Conservation (phyloP, 2,329 filamentous ascomycete genomes). For the Parafenestella ontariensis region DNA sequence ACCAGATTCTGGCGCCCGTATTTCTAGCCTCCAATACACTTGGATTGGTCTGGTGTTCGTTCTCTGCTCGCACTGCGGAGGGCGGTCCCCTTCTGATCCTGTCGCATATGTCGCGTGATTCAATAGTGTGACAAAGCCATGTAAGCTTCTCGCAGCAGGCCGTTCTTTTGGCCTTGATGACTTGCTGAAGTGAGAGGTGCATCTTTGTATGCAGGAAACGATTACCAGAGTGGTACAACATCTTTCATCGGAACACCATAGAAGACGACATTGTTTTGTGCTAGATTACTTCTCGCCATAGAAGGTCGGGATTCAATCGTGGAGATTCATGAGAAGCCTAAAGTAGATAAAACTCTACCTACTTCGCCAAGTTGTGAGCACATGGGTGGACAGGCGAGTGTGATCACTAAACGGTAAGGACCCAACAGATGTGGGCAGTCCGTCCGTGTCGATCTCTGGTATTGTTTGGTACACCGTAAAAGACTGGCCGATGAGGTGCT, state of each 20-base stretch:
- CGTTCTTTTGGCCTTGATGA: neutral
- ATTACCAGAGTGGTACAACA: neutral
- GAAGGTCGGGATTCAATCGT: neutral
- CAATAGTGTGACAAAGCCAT: constrained; percentile 5
- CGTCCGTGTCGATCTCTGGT: neutral
- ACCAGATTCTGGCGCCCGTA: too few relatives aligned
- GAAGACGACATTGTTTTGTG: neutral
- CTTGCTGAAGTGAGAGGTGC: neutral
- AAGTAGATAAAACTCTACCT: constrained; percentile 14
- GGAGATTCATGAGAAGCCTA: constrained; percentile 17
- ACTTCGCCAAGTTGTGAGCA: constrained; percentile 2
- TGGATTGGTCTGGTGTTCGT: neutral
- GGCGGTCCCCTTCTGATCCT: neutral
- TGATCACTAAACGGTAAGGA: neutral
- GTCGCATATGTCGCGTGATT: neutral
- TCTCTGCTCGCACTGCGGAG: neutral
- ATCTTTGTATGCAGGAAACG: neutral
- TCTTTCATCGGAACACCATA: neutral
- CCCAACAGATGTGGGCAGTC: neutral
- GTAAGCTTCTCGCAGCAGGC: neutral
- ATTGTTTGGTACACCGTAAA: constrained; percentile 1
- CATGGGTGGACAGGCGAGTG: neutral
- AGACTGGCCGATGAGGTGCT: neutral
- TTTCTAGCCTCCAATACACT: neutral
- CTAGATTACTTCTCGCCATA: neutral